A percentile compares a stretch with the other conserved stretches of the same genome.
Evolutionary conservation across 1,284 basidiomycete species (phyloP).

Genomic region (Boletus albobrunnescens): DNA sequence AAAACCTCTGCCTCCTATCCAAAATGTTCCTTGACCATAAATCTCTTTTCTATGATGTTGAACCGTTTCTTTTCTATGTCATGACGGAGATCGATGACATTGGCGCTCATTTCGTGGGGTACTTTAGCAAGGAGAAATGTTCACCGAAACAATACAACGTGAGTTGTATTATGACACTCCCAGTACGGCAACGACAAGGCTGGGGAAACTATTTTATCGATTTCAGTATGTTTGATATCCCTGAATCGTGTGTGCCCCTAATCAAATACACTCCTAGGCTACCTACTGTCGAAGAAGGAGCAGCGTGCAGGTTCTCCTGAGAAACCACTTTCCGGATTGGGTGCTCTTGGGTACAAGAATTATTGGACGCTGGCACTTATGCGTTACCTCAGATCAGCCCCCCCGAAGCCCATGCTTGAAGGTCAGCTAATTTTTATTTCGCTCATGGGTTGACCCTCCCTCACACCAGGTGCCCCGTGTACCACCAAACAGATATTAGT

Average conservation of each 20-base stretch:
- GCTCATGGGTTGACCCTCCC: slow-evolving; percentile 12
- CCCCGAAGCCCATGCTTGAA: slow-evolving; percentile 65
- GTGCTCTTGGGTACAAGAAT: slow-evolving; percentile 87
- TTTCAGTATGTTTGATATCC: slow-evolving; percentile 71
- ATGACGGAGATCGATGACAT: slow-evolving; percentile 89
- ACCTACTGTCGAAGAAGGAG: slow-evolving; percentile 94
- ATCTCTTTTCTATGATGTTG: slow-evolving; percentile 99
- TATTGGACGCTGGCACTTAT: slow-evolving; percentile 96
- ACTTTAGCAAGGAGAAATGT: slow-evolving; percentile 98
- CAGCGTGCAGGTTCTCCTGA: slow-evolving; percentile 85
- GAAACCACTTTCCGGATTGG: slow-evolving; percentile 87
- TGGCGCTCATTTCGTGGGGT: slow-evolving; percentile 94
- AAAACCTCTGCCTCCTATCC: slow-evolving; percentile 96
- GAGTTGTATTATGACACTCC: slow-evolving; percentile 99
- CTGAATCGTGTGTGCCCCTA: slow-evolving; percentile 19
- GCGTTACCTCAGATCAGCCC: slow-evolving; percentile 66
- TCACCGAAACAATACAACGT: slow-evolving; percentile 96
- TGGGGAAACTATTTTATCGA: slow-evolving; percentile 96
- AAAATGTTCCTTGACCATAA: slow-evolving; percentile 99
- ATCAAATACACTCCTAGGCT: slow-evolving; percentile 54
- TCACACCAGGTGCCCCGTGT: slow-evolving; percentile 17
- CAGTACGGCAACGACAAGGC: slow-evolving; percentile 89
- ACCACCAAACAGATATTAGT: slow-evolving; percentile 68
- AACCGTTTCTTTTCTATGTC: slow-evolving; percentile 98
- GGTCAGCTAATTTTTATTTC: slow-evolving; percentile 46